Evolutionary conservation across 495 filamentous ascomycete species (phyloP), one percentile per base, ranked within the genome.

Genomic region (Penicillium lividum): DNA sequence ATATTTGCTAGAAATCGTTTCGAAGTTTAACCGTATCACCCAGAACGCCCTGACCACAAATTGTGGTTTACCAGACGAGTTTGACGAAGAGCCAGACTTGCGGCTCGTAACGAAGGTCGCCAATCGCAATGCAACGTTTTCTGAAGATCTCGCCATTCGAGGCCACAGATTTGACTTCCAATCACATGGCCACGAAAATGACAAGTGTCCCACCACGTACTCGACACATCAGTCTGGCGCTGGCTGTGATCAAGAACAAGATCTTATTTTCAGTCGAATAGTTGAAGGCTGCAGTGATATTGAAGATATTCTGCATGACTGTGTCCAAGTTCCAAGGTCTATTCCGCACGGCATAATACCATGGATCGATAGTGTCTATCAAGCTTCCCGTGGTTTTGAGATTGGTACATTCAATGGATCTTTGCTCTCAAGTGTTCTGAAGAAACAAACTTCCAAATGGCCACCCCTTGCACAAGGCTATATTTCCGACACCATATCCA

Each of bases 361-460:
- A 3, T 80, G 74, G 75, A 64, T 78, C 0, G 54, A 58, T 10
- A 51, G 64, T 9, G 31, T 66, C 7, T 72, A 77, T 52, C 58
- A 46, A 0, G 56, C 54, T 2, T 71, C 70, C 3, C 62, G 68
- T 38, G 76, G 74, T 0, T 76, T 79, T 48, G 72, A 77, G 27
- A 54, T 78, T 16, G 72, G 75, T 0, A 73, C 69, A 0, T 76
- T 82, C 61, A 71, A 77, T 30, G 42, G 61, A 4, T 52, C 68
- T 0, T 47, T 87, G 0, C 61, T 84, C 7, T 63, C 71, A 0
- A 77, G 59, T 8, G 67, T 80, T 3, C 82, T 85, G 67, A 78
- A 76, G 31, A 74, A 83, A 36, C 83, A 88, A 59, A 81, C 82
- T 0, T 61, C 46, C 5, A 85, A 84, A 30, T 88, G 82, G 84